Conservation (phyloP, 805 yeast species). For the Citeromyces matritensis region DNA sequence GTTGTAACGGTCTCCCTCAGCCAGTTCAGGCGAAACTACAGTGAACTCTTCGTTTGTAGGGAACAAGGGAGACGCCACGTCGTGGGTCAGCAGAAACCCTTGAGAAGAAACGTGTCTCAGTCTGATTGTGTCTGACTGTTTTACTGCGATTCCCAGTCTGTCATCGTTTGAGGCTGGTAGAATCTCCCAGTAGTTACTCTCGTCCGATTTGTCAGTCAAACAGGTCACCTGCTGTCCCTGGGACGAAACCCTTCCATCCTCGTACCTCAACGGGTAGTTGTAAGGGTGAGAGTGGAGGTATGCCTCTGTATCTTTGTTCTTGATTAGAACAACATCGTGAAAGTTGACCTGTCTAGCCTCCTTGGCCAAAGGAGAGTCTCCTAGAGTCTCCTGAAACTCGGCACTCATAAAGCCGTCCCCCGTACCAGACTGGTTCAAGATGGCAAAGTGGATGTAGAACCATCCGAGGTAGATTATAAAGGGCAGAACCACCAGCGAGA, state of each 20-base stretch:
- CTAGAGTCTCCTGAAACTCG: slow-evolving; percentile 84
- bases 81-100: slow-evolving; percentile 75
- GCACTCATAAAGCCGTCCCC: slow-evolving; percentile 95
- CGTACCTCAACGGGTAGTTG: slow-evolving; percentile 80
- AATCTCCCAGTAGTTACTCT: slow-evolving; percentile 78
- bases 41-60: slow-evolving; percentile 94
- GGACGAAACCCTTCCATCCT: slow-evolving; percentile 90
- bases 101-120: slow-evolving; percentile 71
- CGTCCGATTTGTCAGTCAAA: slow-evolving; percentile 27
- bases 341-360: slow-evolving; percentile 61
- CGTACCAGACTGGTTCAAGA: slow-evolving; percentile 79
- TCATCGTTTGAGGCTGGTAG: slow-evolving; percentile 37
- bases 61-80: slow-evolving; percentile 86
- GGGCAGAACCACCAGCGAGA: slow-evolving; percentile 65
- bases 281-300: slow-evolving; percentile 71
- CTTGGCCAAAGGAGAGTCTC: slow-evolving; percentile 65
- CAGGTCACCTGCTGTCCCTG: slow-evolving; percentile 92
- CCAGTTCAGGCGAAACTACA: slow-evolving; percentile 47
- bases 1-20: slow-evolving; percentile 37
- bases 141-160: slow-evolving; percentile 30
- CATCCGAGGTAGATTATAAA: slow-evolving; percentile 70
- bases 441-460: slow-evolving; percentile 83
- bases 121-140: slow-evolving; percentile 62
- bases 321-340: slow-evolving; percentile 61
- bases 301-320: slow-evolving; percentile 69